phyloP scores from a whole-genome alignment of 148 eudicot species.

The Rhododendron molle region DNA sequence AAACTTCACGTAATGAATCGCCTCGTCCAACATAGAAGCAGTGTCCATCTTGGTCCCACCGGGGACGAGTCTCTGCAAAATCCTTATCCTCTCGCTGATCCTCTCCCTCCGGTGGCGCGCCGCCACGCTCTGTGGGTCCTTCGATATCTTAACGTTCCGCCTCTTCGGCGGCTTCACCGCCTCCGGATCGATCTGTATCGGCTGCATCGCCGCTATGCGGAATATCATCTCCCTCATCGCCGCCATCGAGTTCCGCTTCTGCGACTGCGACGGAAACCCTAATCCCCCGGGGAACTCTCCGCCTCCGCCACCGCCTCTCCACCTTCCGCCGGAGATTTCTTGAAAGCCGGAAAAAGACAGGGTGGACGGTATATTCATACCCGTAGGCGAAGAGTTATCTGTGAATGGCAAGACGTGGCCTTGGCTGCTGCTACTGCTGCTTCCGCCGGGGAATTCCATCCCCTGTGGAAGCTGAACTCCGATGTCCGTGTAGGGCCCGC shows the following conservation, averaged over 20 bases:
- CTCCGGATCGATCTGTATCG: conserved; percentile 82
- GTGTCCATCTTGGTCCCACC: conserved; percentile 95
- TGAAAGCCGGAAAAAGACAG: conserved; percentile 13
- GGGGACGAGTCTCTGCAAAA: conserved; percentile 76
- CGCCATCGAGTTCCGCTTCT: conserved; percentile 50
- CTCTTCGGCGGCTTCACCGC: conserved; percentile 73
- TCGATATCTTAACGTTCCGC: conserved; percentile 71
- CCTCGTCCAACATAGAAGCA: conserved; percentile 87
- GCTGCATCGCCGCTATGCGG: conserved; percentile 86
- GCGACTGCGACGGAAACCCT: conserved; percentile 3
- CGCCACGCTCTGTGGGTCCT: conserved; percentile 85
- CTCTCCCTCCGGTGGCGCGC: conserved; percentile 79
- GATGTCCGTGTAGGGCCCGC: conserved; percentile 8
- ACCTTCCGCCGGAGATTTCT: neutral
- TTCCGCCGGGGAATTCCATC: conserved; percentile 24
- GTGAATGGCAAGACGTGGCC: neutral
- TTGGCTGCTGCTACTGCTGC: neutral
- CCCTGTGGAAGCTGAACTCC: conserved; percentile 12
- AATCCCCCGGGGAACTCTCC: conserved; percentile 1
- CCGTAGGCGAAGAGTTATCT: neutral
- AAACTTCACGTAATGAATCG: conserved; percentile 79
- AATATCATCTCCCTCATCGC: conserved; percentile 91
- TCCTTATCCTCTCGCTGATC: conserved; percentile 75
- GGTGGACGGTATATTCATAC: conserved; percentile 15
- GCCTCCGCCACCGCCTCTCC: conserved; percentile 11